Percentiles rank a stretch among this genome's conserved stretches.
phyloP scores from a whole-genome alignment of 2,329 filamentous ascomycete genomes.

The Cryphonectria naterciae region DNA sequence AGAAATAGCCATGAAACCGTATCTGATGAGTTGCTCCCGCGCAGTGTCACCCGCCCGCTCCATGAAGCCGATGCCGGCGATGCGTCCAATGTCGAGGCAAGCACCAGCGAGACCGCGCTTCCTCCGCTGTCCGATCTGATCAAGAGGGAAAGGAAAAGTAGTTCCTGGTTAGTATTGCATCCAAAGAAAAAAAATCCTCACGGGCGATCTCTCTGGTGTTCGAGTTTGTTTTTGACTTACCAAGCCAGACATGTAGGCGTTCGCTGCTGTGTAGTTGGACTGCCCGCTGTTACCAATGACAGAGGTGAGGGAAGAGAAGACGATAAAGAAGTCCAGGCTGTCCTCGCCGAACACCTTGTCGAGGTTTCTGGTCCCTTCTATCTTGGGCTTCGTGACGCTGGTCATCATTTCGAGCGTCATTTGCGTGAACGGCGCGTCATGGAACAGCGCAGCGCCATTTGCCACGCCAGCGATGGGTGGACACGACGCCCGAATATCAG shows the following conservation, averaged over 20 bases:
- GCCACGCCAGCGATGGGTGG: conserved; percentile 32
- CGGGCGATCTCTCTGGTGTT: not conserved
- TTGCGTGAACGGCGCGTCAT: conserved; percentile 25
- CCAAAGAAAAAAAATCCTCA: not conserved
- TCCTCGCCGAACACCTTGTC: not conserved
- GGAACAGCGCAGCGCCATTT: conserved; percentile 34
- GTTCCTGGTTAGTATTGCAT: not conserved
- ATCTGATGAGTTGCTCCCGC: not conserved
- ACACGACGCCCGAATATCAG: not conserved
- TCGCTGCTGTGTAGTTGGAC: conserved; percentile 43
- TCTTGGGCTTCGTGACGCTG: conserved; percentile 27
- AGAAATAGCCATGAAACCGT: conserved; percentile 26
- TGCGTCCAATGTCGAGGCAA: conserved; percentile 40
- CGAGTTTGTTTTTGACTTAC: not conserved
- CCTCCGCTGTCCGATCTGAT: conserved; percentile 36
- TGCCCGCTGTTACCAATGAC: conserved; percentile 37
- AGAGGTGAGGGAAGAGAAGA: conserved; percentile 42
- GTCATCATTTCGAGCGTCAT: conserved; percentile 28
- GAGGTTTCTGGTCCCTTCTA: conserved; percentile 32
- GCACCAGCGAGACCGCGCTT: conserved; percentile 37
- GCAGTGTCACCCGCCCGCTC: not conserved
- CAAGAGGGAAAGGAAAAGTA: not conserved
- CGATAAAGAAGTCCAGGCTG: conserved; percentile 44
- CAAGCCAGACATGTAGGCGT: conserved; percentile 40
- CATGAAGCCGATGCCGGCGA: conserved; percentile 39